These are phyloP conservation scores for Apiospora malaysiana DNA, from an alignment of 2,329 filamentous ascomycete species.

Conservation along the genomic window DNA sequence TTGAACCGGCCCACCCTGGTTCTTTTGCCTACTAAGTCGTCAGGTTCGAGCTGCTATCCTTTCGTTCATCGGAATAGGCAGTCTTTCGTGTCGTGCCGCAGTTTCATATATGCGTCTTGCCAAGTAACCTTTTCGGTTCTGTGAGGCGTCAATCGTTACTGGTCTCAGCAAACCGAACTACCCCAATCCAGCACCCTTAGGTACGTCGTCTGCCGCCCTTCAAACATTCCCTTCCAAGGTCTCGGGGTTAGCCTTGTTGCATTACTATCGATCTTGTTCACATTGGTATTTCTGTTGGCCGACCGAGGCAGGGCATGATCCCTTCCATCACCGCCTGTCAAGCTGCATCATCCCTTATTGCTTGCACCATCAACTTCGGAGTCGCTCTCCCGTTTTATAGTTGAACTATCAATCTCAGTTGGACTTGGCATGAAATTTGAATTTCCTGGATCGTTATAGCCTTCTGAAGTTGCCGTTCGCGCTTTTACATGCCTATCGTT, in stretches of 20 bases:
- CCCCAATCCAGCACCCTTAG: not conserved
- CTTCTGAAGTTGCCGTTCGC: not conserved
- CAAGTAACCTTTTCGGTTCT: not conserved
- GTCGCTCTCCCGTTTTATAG: not conserved
- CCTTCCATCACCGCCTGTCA: slow-evolving; percentile 1
- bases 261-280: not conserved
- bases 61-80: not conserved
- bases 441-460: not conserved
- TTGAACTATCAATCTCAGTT: no score
- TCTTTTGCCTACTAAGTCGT: not conserved
- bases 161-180: not conserved
- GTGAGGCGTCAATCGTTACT: slow-evolving; percentile 1
- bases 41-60: no score
- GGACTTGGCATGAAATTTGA: not conserved
- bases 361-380: not conserved
- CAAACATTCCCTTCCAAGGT: not conserved
- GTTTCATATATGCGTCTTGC: not conserved
- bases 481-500: not conserved
- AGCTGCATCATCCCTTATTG: slow-evolving; percentile 1
- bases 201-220: slow-evolving; percentile 6
- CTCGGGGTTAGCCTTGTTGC: not conserved
- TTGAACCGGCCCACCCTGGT: no score
- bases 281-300: not conserved
- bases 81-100: not conserved
- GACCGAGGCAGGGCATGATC: not conserved